Base-by-base conservation (phyloP, 2,329 filamentous ascomycete species). In the Neoascochyta sp. region DNA sequence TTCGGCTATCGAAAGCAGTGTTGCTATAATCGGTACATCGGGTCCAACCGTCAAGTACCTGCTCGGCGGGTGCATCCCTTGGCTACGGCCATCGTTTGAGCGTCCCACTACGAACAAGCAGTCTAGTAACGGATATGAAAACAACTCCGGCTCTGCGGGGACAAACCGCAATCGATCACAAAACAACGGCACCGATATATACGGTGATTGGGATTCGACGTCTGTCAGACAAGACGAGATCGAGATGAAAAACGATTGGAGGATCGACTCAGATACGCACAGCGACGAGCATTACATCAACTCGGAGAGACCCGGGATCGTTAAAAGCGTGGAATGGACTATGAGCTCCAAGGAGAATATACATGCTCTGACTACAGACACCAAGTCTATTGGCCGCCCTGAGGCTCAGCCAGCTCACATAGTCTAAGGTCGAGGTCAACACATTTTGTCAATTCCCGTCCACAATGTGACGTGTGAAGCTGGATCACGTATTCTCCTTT, bases 241-340 rank as follows among this genome's bases (percentile, higher is more conserved):
- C 12, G 47, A 47, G 36, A 45, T 52, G 45, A 45, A 51, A 31
- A 31, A 31, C 9, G 37, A 39, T 14, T 45, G 45, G 45, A 35
- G 16, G 39, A 44, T 14, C 14, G 26, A 36, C 26, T 26, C 26
- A 2, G 44, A 50, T 35, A 41, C 38, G 16, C 31, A 41, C 9
- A 48, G 40, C 12, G 48, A 52, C 27, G 46, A 50, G 35, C 44
- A 46, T 21, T 27, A 27, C 9, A 47, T 46, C 4, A 36, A 34
- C 9, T 30, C 31, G 6, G 14, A 22, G 9, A 24, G 23, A 10
- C 26, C 31, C 4, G 45, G 46, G 3, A 52, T 52, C 20, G 26
- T 39, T 5, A 50, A 50, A 32, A 52, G 38, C 9, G 46, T 52
- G 10, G 42, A 50, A 16, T 48, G 46, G 48, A 43, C 30, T 4